Evolutionary conservation across 257 asterid genomes (phyloP).

Genomic region (Primulina tabacum): DNA sequence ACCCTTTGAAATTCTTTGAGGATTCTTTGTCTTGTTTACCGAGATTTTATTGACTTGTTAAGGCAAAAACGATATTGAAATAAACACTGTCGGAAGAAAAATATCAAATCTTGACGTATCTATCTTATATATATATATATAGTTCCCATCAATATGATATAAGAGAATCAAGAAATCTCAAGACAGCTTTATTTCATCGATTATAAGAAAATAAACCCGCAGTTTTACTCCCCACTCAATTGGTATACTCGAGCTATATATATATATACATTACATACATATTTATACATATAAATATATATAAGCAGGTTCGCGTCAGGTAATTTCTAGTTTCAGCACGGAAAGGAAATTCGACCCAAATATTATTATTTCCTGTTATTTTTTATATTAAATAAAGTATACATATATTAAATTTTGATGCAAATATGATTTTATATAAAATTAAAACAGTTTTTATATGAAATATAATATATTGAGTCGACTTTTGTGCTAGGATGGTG

Average conservation of each 20-base stretch:
- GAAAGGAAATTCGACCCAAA: conserved; percentile 30
- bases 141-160: conserved; percentile 11
- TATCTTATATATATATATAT: not conserved
- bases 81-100: not conserved
- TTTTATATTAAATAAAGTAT: too few relatives aligned
- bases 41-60: conserved; percentile 29
- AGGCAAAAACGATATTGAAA: not conserved
- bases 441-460: too few relatives aligned
- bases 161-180: conserved; percentile 8
- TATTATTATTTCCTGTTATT: conserved; percentile 14
- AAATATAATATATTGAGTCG: too few relatives aligned
- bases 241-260: conserved; percentile 4
- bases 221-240: conserved; percentile 27
- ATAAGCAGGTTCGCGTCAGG: conserved; percentile 27
- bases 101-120: conserved; percentile 1
- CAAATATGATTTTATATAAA: too few relatives aligned
- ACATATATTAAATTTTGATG: not conserved
- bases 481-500: not conserved
- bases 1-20: conserved; percentile 47
- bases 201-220: conserved; percentile 15
- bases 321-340: conserved; percentile 40
- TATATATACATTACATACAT: too few relatives aligned
- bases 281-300: conserved; percentile 10
- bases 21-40: conserved; percentile 27
- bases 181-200: conserved; percentile 11